Percentiles rank a stretch among this genome's conserved stretches.
These are phyloP conservation scores for Pythium utonaiense DNA, from an alignment of 352 stramenopile genomes.

Conservation along the genomic window DNA sequence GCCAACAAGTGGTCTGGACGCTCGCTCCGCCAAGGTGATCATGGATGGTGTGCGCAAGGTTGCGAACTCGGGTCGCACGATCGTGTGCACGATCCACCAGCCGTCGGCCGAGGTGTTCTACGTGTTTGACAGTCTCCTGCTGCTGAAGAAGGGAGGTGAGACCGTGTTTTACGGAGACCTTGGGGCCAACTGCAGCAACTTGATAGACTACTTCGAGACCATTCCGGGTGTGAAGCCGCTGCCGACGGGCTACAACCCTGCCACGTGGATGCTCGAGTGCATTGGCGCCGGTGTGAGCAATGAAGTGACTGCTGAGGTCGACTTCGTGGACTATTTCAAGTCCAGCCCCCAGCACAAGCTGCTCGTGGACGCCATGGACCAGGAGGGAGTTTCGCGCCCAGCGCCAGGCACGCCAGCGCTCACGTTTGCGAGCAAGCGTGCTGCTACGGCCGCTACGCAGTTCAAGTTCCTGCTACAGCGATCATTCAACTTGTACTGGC, in stretches of 20 bases:
- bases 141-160: conserved; percentile 25
- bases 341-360: not conserved
- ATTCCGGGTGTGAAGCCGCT: conserved; percentile 44
- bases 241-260: conserved; percentile 30
- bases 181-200: conserved; percentile 16
- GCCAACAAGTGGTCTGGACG: conserved; percentile 83
- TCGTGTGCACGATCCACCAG: conserved; percentile 31
- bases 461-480: conserved; percentile 22
- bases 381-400: conserved; percentile 8
- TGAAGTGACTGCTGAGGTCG: not conserved
- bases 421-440: conserved; percentile 21
- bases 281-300: conserved; percentile 47
- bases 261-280: conserved; percentile 48
- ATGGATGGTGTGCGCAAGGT: conserved; percentile 84
- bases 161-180: conserved; percentile 27
- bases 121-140: conserved; percentile 27
- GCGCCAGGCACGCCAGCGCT: not conserved
- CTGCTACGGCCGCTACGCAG: conserved; percentile 6
- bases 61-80: conserved; percentile 33
- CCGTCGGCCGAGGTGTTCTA: conserved; percentile 27
- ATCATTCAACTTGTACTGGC: conserved; percentile 25
- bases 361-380: conserved; percentile 1
- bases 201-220: conserved; percentile 48
- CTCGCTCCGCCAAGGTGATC: conserved; percentile 66
- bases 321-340: conserved; percentile 12